Conservation (phyloP, 441 rosid species). For the Gossypium davidsonii region DNA sequence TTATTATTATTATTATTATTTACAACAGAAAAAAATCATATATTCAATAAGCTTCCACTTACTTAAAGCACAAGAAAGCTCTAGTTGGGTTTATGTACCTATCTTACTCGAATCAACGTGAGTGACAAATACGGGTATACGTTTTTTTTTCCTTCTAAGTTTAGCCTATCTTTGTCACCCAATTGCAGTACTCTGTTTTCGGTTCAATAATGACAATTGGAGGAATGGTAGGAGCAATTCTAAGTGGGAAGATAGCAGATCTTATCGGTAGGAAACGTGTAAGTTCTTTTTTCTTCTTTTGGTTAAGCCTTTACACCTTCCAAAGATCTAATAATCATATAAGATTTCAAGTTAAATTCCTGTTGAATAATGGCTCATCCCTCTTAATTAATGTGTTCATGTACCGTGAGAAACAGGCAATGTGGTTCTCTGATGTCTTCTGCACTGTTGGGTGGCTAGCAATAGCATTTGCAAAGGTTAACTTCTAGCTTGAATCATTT, state of each 20-base stretch:
- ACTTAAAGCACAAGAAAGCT: conserved; percentile 4
- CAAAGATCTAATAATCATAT: neutral
- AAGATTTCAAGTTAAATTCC: neutral
- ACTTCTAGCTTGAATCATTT: neutral
- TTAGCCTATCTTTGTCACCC: neutral
- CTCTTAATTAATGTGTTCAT: neutral
- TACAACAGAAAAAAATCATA: neutral
- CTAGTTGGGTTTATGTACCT: neutral
- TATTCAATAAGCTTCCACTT: neutral
- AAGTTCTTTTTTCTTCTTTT: conserved; percentile 13
- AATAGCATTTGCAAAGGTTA: conserved; percentile 49
- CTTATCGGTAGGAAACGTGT: conserved; percentile 62
- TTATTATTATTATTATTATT: neutral
- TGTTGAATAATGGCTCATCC: neutral
- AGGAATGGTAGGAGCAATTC: conserved; percentile 59
- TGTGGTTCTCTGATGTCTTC: conserved; percentile 54
- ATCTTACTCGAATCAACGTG: neutral
- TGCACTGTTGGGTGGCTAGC: conserved; percentile 52
- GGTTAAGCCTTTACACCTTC: neutral
- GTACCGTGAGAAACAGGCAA: conserved; percentile 34
- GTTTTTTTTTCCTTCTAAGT: neutral
- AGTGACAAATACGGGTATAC: neutral
- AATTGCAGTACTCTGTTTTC: conserved; percentile 63
- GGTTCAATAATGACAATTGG: conserved; percentile 68
- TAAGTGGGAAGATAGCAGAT: conserved; percentile 57